Base-by-base conservation (phyloP, 225 moss, liverwort and hornwort genomes). In the Bryum argenteum region DNA sequence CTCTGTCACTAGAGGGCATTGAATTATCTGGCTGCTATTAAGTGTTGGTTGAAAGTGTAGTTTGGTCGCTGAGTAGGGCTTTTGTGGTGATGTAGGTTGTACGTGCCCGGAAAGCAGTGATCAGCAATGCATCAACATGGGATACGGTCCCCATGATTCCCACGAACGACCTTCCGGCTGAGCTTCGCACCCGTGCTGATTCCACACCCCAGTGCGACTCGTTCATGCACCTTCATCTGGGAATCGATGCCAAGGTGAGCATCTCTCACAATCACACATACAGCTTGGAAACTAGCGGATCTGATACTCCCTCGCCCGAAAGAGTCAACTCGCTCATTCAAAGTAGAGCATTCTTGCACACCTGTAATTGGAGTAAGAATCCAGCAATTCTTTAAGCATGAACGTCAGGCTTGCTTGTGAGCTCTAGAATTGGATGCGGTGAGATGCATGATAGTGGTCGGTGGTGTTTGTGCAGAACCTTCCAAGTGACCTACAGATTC, bases 141-240 rank as follows among this genome's bases (percentile, higher is more conserved):
- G 90, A 97, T 65, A 91, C 88, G 18, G 83, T 84, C 0, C 75
- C 84, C 33, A 56, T 93, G 82, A 81, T 97, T 63, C 79, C 89
- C 52, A 60, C 75, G 21, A 77, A 81, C 67, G 78, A 79, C 62
- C 72, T 93, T 19, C 91, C 93, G 6, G 69, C 75, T n/a, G 91
- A 89, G 67, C 78, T 97, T 41, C 81, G 77, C 58, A 75, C 62
- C 53, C 84, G 90, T 78, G 93, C 84, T 18, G 75, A 72, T 13
- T 71, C 84, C 47, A 97, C 90, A 38, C 91, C 93, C 66, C 93
- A 82, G 68, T 97, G 96, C 40, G 82, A 89, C 72, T 97, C 96
- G 58, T 97, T 93, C 83, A 93, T 97, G 96, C 96, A 97, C 63
- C 84, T 97, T 38, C 96, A 97, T 81, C 89, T 93, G 41, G 96